These are phyloP conservation scores for Saturnispora ahearnii DNA, from an alignment of 805 yeast species.

Conservation along the genomic window DNA sequence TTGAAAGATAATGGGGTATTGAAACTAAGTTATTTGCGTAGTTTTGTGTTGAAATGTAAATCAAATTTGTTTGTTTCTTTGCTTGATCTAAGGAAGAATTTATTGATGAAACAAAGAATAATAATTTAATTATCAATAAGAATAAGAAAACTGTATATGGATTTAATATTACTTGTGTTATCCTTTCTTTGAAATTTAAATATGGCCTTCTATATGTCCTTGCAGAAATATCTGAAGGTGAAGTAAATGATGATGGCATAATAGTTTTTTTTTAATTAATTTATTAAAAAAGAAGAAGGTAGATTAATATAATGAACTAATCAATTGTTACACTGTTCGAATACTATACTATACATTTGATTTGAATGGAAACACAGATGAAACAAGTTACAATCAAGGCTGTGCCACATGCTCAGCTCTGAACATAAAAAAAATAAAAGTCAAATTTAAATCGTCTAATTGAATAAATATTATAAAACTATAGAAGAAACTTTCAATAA, in stretches of 20 bases:
- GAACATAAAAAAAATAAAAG: neutral
- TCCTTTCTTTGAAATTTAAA: slow-evolving; percentile 40
- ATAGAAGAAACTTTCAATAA: neutral
- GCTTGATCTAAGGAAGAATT: slow-evolving; percentile 33
- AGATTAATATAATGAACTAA: neutral
- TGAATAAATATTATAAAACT: neutral
- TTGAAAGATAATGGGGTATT: slow-evolving; percentile 49
- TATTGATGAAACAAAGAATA: slow-evolving; percentile 45
- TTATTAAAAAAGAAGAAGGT: neutral
- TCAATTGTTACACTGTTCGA: neutral
- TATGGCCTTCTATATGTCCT: slow-evolving; percentile 28
- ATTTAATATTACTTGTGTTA: slow-evolving; percentile 62
- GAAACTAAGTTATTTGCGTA: slow-evolving; percentile 28
- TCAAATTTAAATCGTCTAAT: neutral
- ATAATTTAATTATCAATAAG: slow-evolving; percentile 51
- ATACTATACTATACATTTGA: neutral
- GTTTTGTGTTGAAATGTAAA: slow-evolving; percentile 42
- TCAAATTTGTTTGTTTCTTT: slow-evolving; percentile 28
- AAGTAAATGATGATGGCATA: slow-evolving; percentile 6
- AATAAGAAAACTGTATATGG: slow-evolving; percentile 48
- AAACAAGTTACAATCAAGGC: neutral
- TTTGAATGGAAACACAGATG: neutral
- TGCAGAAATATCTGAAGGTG: slow-evolving; percentile 7
- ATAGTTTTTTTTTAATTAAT: neutral
- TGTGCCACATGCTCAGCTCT: neutral